Evolutionary conservation across 768 basidiomycete species (phyloP).

Genomic region (Tricholoma hemisulphureum): DNA sequence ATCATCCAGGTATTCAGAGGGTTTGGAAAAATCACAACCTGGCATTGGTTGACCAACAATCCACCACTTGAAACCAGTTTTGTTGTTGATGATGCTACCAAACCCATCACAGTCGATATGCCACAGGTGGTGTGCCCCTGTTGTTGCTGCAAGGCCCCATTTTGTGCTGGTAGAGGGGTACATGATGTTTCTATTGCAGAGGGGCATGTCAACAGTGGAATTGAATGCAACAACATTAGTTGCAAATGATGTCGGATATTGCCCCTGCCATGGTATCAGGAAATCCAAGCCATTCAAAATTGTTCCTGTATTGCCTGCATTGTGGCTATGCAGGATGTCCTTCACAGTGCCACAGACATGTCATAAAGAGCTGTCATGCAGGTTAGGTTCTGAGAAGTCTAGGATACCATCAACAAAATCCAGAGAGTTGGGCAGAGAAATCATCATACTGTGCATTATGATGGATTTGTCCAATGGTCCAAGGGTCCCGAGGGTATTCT

Average conservation of each 20-base stretch:
- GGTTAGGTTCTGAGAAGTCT: too few relatives aligned
- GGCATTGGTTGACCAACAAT: not conserved
- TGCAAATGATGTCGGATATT: not conserved
- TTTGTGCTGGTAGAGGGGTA: not conserved
- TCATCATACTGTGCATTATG: too few relatives aligned
- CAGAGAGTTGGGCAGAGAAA: too few relatives aligned
- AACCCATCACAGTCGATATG: not conserved
- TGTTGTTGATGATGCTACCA: not conserved
- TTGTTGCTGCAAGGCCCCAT: not conserved
- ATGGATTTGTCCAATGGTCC: too few relatives aligned
- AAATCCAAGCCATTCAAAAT: not conserved
- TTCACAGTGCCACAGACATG: too few relatives aligned
- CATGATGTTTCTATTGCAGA: not conserved
- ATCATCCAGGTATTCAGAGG: not conserved
- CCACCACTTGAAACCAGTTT: not conserved
- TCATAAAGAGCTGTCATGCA: not conserved
- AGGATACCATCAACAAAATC: too few relatives aligned
- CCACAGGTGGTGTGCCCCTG: not conserved
- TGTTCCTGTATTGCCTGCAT: not conserved
- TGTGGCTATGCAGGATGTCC: not conserved
- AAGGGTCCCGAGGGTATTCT: too few relatives aligned
- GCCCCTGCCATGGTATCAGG: not conserved
- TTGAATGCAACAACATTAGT: not conserved
- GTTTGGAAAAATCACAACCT: not conserved
- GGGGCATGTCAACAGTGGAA: not conserved